Conservation (phyloP, 805 yeast genomes). For the Teunomyces tritomae region DNA sequence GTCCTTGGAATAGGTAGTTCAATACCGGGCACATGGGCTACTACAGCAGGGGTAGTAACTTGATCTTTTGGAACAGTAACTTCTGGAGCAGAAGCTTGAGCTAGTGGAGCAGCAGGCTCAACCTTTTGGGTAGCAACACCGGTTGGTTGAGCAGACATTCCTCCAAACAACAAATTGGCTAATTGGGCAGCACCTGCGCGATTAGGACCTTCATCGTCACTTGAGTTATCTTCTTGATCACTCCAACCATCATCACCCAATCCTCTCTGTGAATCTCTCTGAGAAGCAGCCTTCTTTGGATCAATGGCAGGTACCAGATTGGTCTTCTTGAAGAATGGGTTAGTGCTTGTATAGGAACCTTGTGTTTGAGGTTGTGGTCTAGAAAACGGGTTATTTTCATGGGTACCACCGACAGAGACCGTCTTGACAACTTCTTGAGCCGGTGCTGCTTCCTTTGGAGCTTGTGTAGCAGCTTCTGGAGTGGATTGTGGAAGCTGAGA, state of each 20-base stretch:
- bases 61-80: slow-evolving; percentile 1
- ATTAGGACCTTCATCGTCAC: slow-evolving; percentile 49
- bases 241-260: slow-evolving; percentile 45
- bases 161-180: slow-evolving; percentile 53
- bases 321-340: slow-evolving; percentile 60
- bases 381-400: slow-evolving; percentile 51
- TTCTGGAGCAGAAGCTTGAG: background rate
- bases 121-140: slow-evolving; percentile 7
- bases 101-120: slow-evolving; percentile 4
- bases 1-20: background rate
- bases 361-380: slow-evolving; percentile 17
- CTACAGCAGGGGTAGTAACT: background rate
- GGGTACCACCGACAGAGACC: slow-evolving; percentile 16
- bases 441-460: background rate
- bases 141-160: slow-evolving; percentile 41
- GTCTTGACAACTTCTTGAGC: background rate
- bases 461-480: slow-evolving; percentile 7
- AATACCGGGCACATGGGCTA: background rate
- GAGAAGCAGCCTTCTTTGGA: slow-evolving; percentile 60
- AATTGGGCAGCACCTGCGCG: slow-evolving; percentile 55
- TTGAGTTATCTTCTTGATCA: slow-evolving; percentile 39
- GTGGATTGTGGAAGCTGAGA: background rate
- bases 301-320: slow-evolving; percentile 39
- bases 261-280: slow-evolving; percentile 71
- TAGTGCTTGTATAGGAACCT: slow-evolving; percentile 26